Percentiles rank a stretch among this genome's conserved stretches.
Conservation (phyloP, 2,329 filamentous ascomycete genomes). For the Calonectria multiphialidica region DNA sequence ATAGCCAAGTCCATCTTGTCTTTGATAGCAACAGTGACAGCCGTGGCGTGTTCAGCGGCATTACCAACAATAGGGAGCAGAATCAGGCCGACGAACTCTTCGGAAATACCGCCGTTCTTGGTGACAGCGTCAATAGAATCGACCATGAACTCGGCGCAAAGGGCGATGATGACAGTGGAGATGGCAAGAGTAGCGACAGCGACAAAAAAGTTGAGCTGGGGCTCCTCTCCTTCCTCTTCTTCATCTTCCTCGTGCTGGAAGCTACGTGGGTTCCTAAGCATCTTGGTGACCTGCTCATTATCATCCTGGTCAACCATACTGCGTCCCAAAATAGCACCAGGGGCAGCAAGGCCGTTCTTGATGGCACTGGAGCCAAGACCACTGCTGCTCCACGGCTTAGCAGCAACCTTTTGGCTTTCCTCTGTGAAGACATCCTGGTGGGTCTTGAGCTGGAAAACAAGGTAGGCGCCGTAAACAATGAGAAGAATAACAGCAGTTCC, state of each 20-base stretch:
- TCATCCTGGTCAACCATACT: conserved; percentile 49
- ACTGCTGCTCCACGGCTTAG: conserved; percentile 57
- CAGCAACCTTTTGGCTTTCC: conserved; percentile 82
- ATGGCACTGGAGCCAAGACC: conserved; percentile 48
- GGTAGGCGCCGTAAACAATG: conserved; percentile 84
- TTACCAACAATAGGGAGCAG: conserved; percentile 87
- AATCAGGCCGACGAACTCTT: conserved; percentile 84
- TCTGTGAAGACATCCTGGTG: conserved; percentile 85
- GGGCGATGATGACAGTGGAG: conserved; percentile 83
- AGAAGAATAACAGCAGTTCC: conserved; percentile 85
- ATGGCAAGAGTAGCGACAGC: conserved; percentile 78
- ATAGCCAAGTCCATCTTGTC: conserved; percentile 90
- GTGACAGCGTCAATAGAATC: conserved; percentile 79
- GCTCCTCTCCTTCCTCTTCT: conserved; percentile 76
- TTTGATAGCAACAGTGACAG: conserved; percentile 83
- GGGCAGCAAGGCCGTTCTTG: conserved; percentile 54
- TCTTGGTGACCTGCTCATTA: conserved; percentile 59
- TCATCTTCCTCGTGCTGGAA: conserved; percentile 65
- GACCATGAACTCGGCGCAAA: conserved; percentile 86
- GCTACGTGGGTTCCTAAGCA: conserved; percentile 55
- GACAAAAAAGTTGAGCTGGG: conserved; percentile 78
- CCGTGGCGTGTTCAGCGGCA: conserved; percentile 84
- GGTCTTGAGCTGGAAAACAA: conserved; percentile 92
- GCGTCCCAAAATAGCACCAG: conserved; percentile 54
- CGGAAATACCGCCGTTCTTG: conserved; percentile 68